These are phyloP conservation scores for Vitis hybrid DNA, from an alignment of 177 flowering plant genomes.

Conservation along the genomic window DNA sequence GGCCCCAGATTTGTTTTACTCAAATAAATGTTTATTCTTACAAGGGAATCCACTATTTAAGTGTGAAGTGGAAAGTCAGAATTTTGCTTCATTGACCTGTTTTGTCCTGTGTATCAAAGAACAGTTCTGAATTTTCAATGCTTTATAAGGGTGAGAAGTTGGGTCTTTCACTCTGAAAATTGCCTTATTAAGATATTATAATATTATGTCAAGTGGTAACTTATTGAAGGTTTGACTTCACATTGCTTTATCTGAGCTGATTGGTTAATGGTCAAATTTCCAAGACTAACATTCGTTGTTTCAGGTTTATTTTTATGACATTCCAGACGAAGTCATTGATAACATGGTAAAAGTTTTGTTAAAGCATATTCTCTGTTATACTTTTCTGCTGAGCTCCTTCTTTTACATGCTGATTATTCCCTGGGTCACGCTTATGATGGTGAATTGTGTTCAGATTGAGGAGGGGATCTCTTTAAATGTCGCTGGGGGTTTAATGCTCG, in stretches of 20 bases:
- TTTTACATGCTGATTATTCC: not conserved
- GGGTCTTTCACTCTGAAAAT: too few relatives aligned
- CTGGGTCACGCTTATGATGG: not conserved
- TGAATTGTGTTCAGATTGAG: constrained; percentile 52
- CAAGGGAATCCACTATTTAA: too few relatives aligned
- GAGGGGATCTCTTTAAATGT: constrained; percentile 74
- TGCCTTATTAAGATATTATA: too few relatives aligned
- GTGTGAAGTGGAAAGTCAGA: too few relatives aligned
- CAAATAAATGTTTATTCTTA: too few relatives aligned
- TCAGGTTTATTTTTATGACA: constrained; percentile 84
- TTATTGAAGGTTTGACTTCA: not conserved
- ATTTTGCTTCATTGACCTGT: too few relatives aligned
- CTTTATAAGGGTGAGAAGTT: too few relatives aligned
- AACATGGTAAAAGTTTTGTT: constrained; percentile 56
- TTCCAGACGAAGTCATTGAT: constrained; percentile 80
- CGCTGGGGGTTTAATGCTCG: constrained; percentile 87
- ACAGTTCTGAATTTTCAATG: too few relatives aligned
- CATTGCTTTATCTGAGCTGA: not conserved
- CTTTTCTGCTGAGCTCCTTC: not conserved
- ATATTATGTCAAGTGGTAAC: too few relatives aligned
- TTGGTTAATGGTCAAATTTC: not conserved
- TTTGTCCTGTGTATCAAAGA: too few relatives aligned
- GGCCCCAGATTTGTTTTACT: too few relatives aligned
- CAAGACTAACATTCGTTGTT: not conserved
- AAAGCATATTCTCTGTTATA: not conserved